Conservation (phyloP, 371 early-diverging fungal species). For the Mortierella sp. region DNA sequence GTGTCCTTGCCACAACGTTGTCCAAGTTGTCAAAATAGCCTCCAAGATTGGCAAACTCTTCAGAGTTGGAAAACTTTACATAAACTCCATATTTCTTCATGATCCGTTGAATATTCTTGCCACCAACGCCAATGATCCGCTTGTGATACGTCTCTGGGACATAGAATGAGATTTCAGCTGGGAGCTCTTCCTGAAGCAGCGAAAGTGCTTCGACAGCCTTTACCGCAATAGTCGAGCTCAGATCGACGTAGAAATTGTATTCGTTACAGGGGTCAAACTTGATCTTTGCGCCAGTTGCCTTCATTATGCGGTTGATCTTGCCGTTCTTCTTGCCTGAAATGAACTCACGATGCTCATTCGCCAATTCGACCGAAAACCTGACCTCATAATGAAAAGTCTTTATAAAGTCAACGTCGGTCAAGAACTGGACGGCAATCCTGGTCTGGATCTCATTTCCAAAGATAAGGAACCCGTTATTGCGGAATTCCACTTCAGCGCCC, state of each 20-base stretch:
- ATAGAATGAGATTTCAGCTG: constrained; percentile 89
- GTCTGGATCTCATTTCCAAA: constrained; percentile 49
- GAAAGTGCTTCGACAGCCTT: constrained; percentile 77
- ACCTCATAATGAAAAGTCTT: constrained; percentile 43
- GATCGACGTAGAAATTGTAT: constrained; percentile 83
- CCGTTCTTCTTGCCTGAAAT: constrained; percentile 96
- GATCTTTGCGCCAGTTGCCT: constrained; percentile 77
- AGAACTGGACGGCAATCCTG: constrained; percentile 32
- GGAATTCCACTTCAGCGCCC: constrained; percentile 69
- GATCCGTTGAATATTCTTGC: constrained; percentile 94
- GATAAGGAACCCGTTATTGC: constrained; percentile 47
- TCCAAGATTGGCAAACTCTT: constrained; percentile 82
- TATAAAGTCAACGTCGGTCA: constrained; percentile 44
- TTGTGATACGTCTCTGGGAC: constrained; percentile 93
- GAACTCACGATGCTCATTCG: constrained; percentile 89
- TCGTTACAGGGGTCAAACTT: constrained; percentile 73
- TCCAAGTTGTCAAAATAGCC: constrained; percentile 86
- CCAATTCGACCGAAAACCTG: constrained; percentile 73
- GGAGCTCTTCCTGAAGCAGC: constrained; percentile 85
- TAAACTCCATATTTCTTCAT: constrained; percentile 97
- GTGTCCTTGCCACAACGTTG: constrained; percentile 90
- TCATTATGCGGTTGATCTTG: constrained; percentile 93
- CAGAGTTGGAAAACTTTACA: constrained; percentile 91
- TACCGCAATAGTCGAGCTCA: constrained; percentile 67
- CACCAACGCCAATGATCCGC: constrained; percentile 94